These are phyloP conservation scores for Sclerotinia glacialis DNA, from an alignment of 2,329 filamentous ascomycete genomes.

Conservation along the genomic window DNA sequence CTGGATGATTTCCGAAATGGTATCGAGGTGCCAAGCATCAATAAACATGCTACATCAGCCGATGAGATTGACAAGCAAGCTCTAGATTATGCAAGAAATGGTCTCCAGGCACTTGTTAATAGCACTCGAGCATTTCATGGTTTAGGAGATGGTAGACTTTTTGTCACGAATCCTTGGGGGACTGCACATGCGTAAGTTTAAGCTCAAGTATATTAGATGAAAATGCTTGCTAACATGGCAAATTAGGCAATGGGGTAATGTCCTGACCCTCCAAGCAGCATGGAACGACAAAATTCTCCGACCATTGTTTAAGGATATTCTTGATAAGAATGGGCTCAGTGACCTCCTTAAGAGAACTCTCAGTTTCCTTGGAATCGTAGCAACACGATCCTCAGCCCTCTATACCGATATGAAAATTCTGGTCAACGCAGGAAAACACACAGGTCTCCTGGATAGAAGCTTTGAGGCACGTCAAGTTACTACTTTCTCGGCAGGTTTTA, in stretches of 20 bases:
- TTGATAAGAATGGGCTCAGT: constrained; percentile 56
- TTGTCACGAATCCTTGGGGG: constrained; percentile 95
- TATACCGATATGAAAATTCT: constrained; percentile 73
- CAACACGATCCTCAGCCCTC: constrained; percentile 72
- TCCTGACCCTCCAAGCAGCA: constrained; percentile 83
- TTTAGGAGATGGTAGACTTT: constrained; percentile 59
- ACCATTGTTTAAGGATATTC: constrained; percentile 54
- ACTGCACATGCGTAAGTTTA: constrained; percentile 87
- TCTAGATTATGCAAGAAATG: constrained; percentile 52
- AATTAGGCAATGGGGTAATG: constrained; percentile 88
- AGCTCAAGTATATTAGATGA: neutral
- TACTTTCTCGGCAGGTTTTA: constrained; percentile 18
- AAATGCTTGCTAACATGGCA: constrained; percentile 30
- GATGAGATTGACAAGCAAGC: constrained; percentile 46
- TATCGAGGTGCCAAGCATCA: constrained; percentile 41
- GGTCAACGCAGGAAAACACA: constrained; percentile 38
- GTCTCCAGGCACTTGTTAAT: constrained; percentile 65
- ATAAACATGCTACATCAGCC: constrained; percentile 40
- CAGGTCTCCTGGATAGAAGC: constrained; percentile 25
- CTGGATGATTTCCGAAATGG: constrained; percentile 31
- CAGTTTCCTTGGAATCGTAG: constrained; percentile 66
- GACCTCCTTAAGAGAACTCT: constrained; percentile 71
- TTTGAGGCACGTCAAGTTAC: constrained; percentile 22
- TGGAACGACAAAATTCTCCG: constrained; percentile 64
- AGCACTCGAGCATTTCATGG: constrained; percentile 82